Base-by-base conservation (phyloP, 768 basidiomycete species). In the Podaxis pistillaris region DNA sequence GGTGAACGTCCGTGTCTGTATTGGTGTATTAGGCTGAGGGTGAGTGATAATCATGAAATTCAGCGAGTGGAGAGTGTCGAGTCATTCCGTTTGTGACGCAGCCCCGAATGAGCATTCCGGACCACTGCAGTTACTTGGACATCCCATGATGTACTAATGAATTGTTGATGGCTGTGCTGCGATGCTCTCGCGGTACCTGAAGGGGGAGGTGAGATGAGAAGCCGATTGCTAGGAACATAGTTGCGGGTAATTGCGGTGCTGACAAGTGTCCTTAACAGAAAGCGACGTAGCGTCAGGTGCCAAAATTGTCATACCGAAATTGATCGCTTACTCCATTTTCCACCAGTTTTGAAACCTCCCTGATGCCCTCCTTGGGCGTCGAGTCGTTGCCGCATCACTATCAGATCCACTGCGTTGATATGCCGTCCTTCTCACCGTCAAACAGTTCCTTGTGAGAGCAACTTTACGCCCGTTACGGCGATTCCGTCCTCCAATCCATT, bases 371-470 rank as follows among this genome's bases (percentile, higher is more conserved):
- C 72, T 69, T 73, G 72, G 69, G 70, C 73, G 72, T 73, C 66
- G 68, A 70, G 71, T 66, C 68, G 68, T 74, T 75, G 71, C 72
- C 71, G 75, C 74, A 73, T 75, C 73, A 71, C 60, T 68, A 76
- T 75, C 75, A 75, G 71, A 75, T 72, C 70, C 71, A 73, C 70
- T 69, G 66, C 58, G 66, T 66, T 67, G 67, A 66, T 49, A 65
- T 62, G 56, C 51, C 63, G 66, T 49, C 58, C 64, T 65, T 71
- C 68, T 68, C 71, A 69, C 74, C 71, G 68, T 71, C 71, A 68
- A 70, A 71, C 70, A 54, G 44, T 30, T 53, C 60, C 55, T 58
- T 67, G 67, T 71, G 69, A 69, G 69, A 70, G 67, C 58, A 51
- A 63, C 60, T 54, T 66, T 67, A 56, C 64, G 53, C 64, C 63